Percentiles rank a stretch among this genome's conserved stretches.
phyloP scores from a whole-genome alignment of 306 rosid genomes.

The Fragaria vesca region DNA sequence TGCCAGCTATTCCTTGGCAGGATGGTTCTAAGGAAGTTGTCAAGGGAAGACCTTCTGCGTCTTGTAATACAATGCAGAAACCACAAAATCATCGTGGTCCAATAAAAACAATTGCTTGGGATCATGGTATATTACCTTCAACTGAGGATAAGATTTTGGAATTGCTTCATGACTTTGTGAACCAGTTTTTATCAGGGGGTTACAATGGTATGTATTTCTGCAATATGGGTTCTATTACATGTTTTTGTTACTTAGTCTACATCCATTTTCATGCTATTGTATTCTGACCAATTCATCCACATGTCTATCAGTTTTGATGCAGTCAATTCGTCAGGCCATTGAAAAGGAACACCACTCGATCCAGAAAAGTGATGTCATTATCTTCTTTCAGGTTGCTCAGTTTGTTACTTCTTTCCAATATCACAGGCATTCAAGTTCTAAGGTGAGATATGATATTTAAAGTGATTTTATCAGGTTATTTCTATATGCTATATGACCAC shows the following conservation, averaged over 20 bases:
- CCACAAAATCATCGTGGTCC: conserved; percentile 60
- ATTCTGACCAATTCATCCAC: conserved; percentile 24
- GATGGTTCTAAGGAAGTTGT: conserved; percentile 87
- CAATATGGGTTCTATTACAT: not conserved
- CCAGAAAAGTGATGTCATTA: conserved; percentile 61
- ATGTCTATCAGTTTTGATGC: conserved; percentile 70
- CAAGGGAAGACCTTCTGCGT: conserved; percentile 75
- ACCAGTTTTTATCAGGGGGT: conserved; percentile 75
- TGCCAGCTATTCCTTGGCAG: conserved; percentile 41
- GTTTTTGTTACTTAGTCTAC: not conserved
- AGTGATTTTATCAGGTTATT: conserved; percentile 11
- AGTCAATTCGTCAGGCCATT: conserved; percentile 69
- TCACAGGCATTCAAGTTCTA: conserved; percentile 56
- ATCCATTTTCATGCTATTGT: conserved; percentile 22
- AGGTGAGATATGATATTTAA: conserved; percentile 58
- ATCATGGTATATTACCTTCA: conserved; percentile 66
- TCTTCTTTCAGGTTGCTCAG: conserved; percentile 88
- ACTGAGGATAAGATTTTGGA: conserved; percentile 62
- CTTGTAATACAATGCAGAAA: conserved; percentile 50
- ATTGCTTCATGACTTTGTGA: conserved; percentile 72
- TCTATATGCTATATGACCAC: not conserved
- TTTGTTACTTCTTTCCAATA: conserved; percentile 85
- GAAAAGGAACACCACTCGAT: conserved; percentile 78
- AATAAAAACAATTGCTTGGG: conserved; percentile 85
- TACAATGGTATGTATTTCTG: conserved; percentile 60